Evolutionary conservation across 768 basidiomycete species (phyloP).

Genomic region (Gymnopilus dilepis): DNA sequence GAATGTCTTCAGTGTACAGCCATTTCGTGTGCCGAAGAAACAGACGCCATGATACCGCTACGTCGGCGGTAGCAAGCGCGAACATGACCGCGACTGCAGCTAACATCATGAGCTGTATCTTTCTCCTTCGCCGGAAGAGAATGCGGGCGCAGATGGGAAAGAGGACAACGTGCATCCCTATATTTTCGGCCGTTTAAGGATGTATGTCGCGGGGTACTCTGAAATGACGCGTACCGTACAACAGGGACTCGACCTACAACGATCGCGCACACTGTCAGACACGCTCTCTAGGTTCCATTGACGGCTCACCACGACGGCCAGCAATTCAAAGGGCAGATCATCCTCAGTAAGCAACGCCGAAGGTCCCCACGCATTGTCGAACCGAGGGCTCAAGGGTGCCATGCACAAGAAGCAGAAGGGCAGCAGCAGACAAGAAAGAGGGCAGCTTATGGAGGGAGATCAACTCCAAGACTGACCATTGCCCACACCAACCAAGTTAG

Average conservation of each 20-base stretch:
- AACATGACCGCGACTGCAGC: constrained; percentile 26
- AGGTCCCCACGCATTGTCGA: constrained; percentile 11
- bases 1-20: constrained; percentile 14
- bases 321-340: constrained; percentile 12
- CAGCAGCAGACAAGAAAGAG: not conserved
- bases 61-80: constrained; percentile 26
- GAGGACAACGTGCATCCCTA: constrained; percentile 37
- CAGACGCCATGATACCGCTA: constrained; percentile 25
- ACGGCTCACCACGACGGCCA: constrained; percentile 19
- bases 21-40: constrained; percentile 12
- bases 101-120: constrained; percentile 22
- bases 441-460: not conserved
- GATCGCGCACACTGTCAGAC: not conserved
- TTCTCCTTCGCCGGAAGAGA: constrained; percentile 16
- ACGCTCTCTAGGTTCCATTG: not conserved
- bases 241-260: constrained; percentile 32
- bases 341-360: constrained; percentile 1
- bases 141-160: constrained; percentile 32
- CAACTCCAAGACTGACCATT: not conserved
- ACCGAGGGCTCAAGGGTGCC: constrained; percentile 3
- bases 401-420: not conserved
- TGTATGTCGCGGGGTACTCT: not conserved
- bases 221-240: constrained; percentile 29
- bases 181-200: too few relatives aligned
- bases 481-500: not conserved